phyloP scores from a whole-genome alignment of 805 yeast genomes.

The Hemisphaericaspora nanyangensis region DNA sequence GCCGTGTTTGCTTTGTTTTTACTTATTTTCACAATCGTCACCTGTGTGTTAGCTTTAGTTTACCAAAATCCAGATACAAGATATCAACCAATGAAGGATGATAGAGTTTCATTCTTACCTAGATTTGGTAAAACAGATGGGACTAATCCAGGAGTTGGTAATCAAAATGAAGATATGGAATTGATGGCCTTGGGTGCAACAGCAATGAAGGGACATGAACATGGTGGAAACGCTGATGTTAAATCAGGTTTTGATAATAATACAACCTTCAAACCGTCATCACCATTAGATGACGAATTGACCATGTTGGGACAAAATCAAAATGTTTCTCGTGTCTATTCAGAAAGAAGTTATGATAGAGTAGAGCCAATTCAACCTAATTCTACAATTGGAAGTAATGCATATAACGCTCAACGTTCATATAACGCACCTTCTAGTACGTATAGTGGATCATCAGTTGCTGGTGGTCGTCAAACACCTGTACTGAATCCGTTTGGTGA shows the following conservation, averaged over 20 bases:
- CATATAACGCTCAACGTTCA: background rate
- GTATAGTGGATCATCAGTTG: too few relatives aligned
- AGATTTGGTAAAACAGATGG: conserved; percentile 39
- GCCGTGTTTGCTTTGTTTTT: conserved; percentile 84
- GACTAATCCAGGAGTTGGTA: conserved; percentile 13
- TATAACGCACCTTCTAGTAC: background rate
- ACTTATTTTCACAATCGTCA: conserved; percentile 79
- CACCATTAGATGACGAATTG: conserved; percentile 8
- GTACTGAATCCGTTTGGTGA: background rate
- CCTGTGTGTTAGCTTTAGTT: conserved; percentile 79
- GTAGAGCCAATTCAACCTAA: conserved; percentile 41
- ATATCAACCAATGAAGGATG: conserved; percentile 95
- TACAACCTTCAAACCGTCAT: conserved; percentile 8
- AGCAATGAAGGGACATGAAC: conserved; percentile 60
- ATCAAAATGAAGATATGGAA: conserved; percentile 48
- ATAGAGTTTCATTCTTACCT: conserved; percentile 92
- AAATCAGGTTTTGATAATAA: too few relatives aligned
- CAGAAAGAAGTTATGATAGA: conserved; percentile 17
- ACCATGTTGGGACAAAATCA: conserved; percentile 1
- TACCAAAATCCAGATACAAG: conserved; percentile 93
- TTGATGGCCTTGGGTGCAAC: conserved; percentile 71
- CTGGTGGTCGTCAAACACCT: background rate
- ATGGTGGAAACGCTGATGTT: conserved; percentile 16
- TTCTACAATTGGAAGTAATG: conserved; percentile 39
- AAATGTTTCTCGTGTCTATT: background rate